A percentile compares a stretch with the other conserved stretches of the same genome.
phyloP scores from a whole-genome alignment of 805 yeast species.

The Clavispora fructus region DNA sequence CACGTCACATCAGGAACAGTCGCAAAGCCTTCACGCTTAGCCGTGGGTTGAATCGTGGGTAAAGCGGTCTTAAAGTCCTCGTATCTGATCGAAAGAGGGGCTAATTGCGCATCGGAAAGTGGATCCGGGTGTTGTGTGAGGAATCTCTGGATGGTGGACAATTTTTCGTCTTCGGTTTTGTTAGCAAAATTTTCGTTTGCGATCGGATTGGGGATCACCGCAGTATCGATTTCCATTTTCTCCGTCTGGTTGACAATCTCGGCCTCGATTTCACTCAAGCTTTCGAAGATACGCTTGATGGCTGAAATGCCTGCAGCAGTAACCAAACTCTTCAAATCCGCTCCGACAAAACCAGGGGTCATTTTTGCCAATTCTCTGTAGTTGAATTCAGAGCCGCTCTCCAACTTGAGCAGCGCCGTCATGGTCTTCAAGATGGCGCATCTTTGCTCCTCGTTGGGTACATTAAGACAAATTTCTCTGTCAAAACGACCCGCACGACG shows the following conservation, averaged over 20 bases:
- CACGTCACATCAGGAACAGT: conserved; percentile 97
- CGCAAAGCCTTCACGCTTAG: conserved; percentile 97
- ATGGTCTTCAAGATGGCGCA: conserved; percentile 69
- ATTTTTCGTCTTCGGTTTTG: conserved; percentile 30
- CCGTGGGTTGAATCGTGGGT: conserved; percentile 94
- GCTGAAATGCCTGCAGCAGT: conserved; percentile 95
- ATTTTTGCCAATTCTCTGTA: conserved; percentile 72
- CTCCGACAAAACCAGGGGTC: conserved; percentile 98
- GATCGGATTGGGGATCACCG: background rate
- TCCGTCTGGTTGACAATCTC: conserved; percentile 16
- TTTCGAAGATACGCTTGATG: conserved; percentile 80
- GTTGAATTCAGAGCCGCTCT: conserved; percentile 55
- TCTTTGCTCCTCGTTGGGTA: conserved; percentile 86
- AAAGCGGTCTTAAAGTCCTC: conserved; percentile 80
- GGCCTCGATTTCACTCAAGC: conserved; percentile 42
- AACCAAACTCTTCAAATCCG: conserved; percentile 88
- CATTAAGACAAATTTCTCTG: conserved; percentile 87
- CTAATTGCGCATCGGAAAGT: conserved; percentile 68
- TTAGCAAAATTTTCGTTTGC: conserved; percentile 20
- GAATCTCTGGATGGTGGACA: conserved; percentile 69
- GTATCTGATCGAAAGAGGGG: conserved; percentile 66
- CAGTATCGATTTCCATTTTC: conserved; percentile 30
- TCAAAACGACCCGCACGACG: conserved; percentile 97
- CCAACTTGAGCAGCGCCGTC: conserved; percentile 58
- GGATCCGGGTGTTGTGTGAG: conserved; percentile 73